These are phyloP conservation scores for Botrytis sinoallii DNA, from an alignment of 2,329 filamentous ascomycete species.

Conservation along the genomic window DNA sequence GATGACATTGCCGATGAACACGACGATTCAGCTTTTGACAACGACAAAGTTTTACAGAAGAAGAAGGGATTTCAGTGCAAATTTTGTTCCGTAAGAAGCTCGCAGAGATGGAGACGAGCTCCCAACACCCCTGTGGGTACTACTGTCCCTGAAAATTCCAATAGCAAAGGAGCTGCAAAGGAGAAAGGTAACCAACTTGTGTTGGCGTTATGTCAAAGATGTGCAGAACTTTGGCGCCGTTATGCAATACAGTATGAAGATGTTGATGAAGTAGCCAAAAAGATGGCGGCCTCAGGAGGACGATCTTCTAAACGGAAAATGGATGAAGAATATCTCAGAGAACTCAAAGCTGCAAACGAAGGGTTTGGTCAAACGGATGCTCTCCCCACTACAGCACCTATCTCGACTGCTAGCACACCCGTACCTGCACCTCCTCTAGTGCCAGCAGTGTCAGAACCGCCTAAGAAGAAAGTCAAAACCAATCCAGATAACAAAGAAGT, in stretches of 20 bases:
- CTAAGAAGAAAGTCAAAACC: conserved; percentile 63
- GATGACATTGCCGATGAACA: conserved; percentile 90
- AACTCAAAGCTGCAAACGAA: conserved; percentile 64
- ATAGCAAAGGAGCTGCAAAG: conserved; percentile 59
- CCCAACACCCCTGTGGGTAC: conserved; percentile 72
- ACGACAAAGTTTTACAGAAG: conserved; percentile 69
- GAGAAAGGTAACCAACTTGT: conserved; percentile 75
- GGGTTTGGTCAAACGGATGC: conserved; percentile 47
- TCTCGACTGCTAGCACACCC: conserved; percentile 31
- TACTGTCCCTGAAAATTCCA: conserved; percentile 62
- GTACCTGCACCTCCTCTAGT: conserved; percentile 25
- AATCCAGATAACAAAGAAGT: conserved; percentile 47
- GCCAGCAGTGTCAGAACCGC: conserved; percentile 48
- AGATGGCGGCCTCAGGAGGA: conserved; percentile 74
- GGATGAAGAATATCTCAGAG: conserved; percentile 84
- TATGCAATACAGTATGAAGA: conserved; percentile 97
- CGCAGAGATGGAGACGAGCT: conserved; percentile 87
- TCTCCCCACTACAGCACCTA: conserved; percentile 29
- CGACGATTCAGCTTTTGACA: conserved; percentile 95
- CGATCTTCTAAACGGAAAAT: conserved; percentile 84
- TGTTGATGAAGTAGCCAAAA: conserved; percentile 84
- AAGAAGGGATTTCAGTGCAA: conserved; percentile 91
- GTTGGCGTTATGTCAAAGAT: conserved; percentile 82
- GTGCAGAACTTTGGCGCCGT: conserved; percentile 89
- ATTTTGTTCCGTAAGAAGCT: conserved; percentile 78